These are phyloP conservation scores for Russula compacta DNA, from an alignment of 768 basidiomycete genomes.

Conservation along the genomic window DNA sequence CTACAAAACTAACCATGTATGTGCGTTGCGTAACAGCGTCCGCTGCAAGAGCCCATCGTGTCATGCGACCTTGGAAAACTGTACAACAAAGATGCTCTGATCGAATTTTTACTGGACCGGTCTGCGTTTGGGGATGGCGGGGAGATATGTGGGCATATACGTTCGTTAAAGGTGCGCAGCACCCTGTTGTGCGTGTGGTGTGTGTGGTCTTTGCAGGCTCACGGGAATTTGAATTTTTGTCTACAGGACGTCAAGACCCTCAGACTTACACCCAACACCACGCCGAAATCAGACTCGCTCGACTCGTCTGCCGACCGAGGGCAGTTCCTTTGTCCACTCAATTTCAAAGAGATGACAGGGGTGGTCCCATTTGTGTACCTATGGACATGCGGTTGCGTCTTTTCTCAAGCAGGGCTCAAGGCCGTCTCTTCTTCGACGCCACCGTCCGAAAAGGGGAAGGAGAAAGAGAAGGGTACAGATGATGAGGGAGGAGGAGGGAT, in stretches of 20 bases:
- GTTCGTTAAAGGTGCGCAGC: conserved; percentile 71
- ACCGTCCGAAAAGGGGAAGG: conserved; percentile 24
- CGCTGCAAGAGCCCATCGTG: conserved; percentile 83
- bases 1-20: background rate
- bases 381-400: conserved; percentile 80
- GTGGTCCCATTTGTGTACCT: conserved; percentile 81
- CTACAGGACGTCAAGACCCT: conserved; percentile 78
- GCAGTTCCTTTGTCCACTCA: conserved; percentile 85
- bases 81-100: conserved; percentile 91
- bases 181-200: background rate
- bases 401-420: conserved; percentile 76
- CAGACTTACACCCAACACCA: conserved; percentile 67
- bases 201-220: background rate
- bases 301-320: conserved; percentile 41
- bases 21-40: conserved; percentile 39
- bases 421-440: conserved; percentile 42
- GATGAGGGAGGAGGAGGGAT: background rate
- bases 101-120: conserved; percentile 83
- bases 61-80: conserved; percentile 88
- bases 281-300: conserved; percentile 30
- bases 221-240: background rate
- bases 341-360: conserved; percentile 93
- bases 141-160: conserved; percentile 86
- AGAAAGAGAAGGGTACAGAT: conserved; percentile 26
- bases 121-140: conserved; percentile 84